Evolutionary conservation across 2,329 filamentous ascomycete species (phyloP), one percentile per base, ranked within the genome.

Genomic region (Zymoseptoria brevis): DNA sequence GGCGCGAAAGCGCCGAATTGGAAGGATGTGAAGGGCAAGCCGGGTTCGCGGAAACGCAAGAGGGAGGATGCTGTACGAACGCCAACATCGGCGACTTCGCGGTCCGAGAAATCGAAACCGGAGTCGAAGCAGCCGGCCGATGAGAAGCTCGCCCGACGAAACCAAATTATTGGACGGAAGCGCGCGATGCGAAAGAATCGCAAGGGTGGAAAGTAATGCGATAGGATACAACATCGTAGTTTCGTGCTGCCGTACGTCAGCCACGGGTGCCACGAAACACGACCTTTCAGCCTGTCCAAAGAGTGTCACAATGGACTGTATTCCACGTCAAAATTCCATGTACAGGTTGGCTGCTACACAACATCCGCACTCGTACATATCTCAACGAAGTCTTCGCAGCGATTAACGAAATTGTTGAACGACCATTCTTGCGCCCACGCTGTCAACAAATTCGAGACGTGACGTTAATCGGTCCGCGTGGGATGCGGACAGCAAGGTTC

Each of bases 91-190:
- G 54, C 56, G 57, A 54, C 57, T 52, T 22, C 55, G 22, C 49
- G 35, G 60, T 54, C 60, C 26, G 63, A 61, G 57, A 70, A 69
- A 57, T 64, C 64, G 52, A 74, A 69, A 60, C 57, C 65, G 16
- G 71, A 78, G 54, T 54, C 62, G 26, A 68, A 68, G 62, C 64
- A 62, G 55, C 60, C 62, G 21, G 68, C 70, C 19, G 82, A 85
- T 67, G 81, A 79, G 62, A 77, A 78, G 75, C 71, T 84, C 57
- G 82, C 82, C 24, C 83, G 82, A 71, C 76, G 83, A 63, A 89
- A 90, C 69, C 87, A 86, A 69, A 89, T 96, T 69, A 95, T 96
- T 73, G 87, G 85, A 54, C 87, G 89, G 74, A 96, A 96, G 79
- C 82, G 90, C 63, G 83, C 88, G 77, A 83, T 87, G 79, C 84